Percentiles rank a stretch among this genome's conserved stretches.
These are phyloP conservation scores for Alternaria burnsii DNA, from an alignment of 2,329 filamentous ascomycete species.

Conservation along the genomic window DNA sequence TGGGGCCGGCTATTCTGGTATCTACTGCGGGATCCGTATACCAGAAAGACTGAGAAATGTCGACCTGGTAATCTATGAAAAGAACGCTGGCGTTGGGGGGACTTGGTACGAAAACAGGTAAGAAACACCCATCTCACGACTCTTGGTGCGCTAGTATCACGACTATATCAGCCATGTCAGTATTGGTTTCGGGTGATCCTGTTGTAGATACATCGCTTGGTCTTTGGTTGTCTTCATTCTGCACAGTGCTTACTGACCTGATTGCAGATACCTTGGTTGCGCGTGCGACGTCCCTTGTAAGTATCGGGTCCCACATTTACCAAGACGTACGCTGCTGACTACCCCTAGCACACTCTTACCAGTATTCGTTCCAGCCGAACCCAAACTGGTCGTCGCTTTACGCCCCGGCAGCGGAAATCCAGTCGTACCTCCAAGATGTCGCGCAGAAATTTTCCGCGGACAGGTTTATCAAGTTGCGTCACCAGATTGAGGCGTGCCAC, in stretches of 20 bases:
- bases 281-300: conserved; percentile 53
- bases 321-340: conserved; percentile 2
- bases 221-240: not conserved
- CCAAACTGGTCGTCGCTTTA: conserved; percentile 54
- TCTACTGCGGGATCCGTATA: conserved; percentile 56
- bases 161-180: not conserved
- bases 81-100: conserved; percentile 53
- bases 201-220: not conserved
- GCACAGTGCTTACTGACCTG: not conserved
- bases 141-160: not conserved
- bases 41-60: conserved; percentile 53
- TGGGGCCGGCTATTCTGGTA: conserved; percentile 55
- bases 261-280: conserved; percentile 52
- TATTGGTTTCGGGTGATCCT: not conserved
- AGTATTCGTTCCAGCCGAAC: conserved; percentile 56
- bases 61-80: conserved; percentile 54
- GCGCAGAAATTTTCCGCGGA: conserved; percentile 49
- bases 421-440: conserved; percentile 47
- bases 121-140: not conserved
- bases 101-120: conserved; percentile 52
- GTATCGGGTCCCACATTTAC: not conserved
- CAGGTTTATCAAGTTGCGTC: conserved; percentile 49
- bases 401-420: conserved; percentile 51
- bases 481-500: conserved; percentile 45
- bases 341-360: conserved; percentile 51